Base-by-base conservation (phyloP, 2,329 filamentous ascomycete species). In the Xylariales sp. region DNA sequence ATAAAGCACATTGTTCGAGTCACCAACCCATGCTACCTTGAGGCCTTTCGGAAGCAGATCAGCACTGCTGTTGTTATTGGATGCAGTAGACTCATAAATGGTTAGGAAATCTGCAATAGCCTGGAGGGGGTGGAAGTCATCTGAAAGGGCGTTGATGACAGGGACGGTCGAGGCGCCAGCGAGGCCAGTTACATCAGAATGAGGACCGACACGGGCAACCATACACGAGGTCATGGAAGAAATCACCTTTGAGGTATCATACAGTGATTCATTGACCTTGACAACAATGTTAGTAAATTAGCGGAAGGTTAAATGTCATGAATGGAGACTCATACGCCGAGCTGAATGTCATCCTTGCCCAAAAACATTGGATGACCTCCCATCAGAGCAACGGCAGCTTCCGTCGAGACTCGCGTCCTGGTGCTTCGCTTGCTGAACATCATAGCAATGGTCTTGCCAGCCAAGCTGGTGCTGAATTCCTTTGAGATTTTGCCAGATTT, bases 361-460 rank as follows among this genome's bases (percentile, higher is more conserved):
- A 98, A 65, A 60, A 98, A 98, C 90, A 98, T 96, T 16, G 93
- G 83, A 53, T 95, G 85, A 0, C 91, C 93, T 25, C 90, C 89
- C 71, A 98, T 76, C 42, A 87, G 71, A n/a, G 84, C 78, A 25
- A 96, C 82, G 11, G 93, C 93, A 6, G 85, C 85, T 69, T 98
- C 93, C 2, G 90, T 96, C 2, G 89, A 95, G 21, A 98, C 83
- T 45, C 93, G 82, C 11, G 93, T 98, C 43, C 93, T 80, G 11
- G 93, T 98, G 53, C 86, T 94, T 50, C 90, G 82, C 69, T 98
- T 98, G 74, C 77, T 94, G 72, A 98, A 98, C 74, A 94, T 88
- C 81, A 98, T 85, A 49, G 93, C 91, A 21, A 98, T 78, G 0
- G 89, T 90, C 62, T 88, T 81, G 37, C 88, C 86, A 1, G 76